A percentile compares a stretch with the other conserved stretches of the same genome.
Evolutionary conservation across 257 asterid species (phyloP).

Genomic region (Leptodermis oblonga): DNA sequence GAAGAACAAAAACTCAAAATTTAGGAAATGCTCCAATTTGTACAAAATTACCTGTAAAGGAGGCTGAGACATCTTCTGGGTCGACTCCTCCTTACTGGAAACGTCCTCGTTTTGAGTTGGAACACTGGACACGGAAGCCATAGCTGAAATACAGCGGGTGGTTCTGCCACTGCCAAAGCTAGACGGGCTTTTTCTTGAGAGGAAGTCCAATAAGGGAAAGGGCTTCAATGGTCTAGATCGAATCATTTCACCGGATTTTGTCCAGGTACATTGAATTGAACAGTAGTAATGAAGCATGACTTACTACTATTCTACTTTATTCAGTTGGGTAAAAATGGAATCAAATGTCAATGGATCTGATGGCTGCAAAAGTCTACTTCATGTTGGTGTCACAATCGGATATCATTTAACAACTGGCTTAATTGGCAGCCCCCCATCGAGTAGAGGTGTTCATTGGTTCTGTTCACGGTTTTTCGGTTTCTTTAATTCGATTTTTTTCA

Average conservation of each 20-base stretch:
- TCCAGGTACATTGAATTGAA: constrained; percentile 40
- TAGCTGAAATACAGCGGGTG: constrained; percentile 26
- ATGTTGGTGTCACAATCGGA: too few relatives aligned
- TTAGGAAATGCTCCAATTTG: constrained; percentile 1
- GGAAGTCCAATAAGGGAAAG: constrained; percentile 13
- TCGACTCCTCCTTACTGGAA: constrained; percentile 29
- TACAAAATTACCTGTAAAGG: constrained; percentile 51
- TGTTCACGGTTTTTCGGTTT: too few relatives aligned
- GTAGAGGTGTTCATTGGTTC: too few relatives aligned
- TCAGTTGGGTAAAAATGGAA: too few relatives aligned
- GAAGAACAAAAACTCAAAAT: neutral
- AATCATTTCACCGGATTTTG: constrained; percentile 39
- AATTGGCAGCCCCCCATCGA: too few relatives aligned
- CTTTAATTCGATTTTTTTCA: too few relatives aligned
- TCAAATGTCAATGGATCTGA: too few relatives aligned
- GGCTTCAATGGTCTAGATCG: constrained; percentile 20
- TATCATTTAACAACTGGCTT: too few relatives aligned
- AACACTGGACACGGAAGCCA: constrained; percentile 51
- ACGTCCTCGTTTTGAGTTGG: constrained; percentile 35
- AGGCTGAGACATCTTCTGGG: constrained; percentile 37
- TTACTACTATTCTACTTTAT: too few relatives aligned
- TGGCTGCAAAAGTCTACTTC: too few relatives aligned
- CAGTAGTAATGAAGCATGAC: constrained; percentile 1
- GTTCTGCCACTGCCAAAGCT: constrained; percentile 11
- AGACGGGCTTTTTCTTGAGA: constrained; percentile 3